A percentile compares a stretch with the other conserved stretches of the same genome.
These are phyloP conservation scores for Clonostachys byssicola DNA, from an alignment of 2,329 filamentous ascomycete genomes.

Conservation along the genomic window DNA sequence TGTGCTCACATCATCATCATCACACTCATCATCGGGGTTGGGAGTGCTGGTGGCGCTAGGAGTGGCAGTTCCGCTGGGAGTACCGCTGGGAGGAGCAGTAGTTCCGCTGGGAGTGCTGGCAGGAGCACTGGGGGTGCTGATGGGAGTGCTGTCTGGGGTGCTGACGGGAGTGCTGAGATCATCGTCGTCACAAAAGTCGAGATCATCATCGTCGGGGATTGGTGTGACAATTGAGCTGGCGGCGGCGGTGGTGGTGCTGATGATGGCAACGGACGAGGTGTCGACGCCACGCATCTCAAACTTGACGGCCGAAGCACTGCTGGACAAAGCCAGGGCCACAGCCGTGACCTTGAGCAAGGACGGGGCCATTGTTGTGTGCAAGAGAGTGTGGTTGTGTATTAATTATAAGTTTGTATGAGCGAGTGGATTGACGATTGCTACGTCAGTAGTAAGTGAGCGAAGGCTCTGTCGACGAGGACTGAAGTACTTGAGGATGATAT, in stretches of 20 bases:
- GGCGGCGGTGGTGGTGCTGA: slow-evolving; percentile 2
- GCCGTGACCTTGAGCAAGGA: slow-evolving; percentile 1
- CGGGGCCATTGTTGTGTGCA: slow-evolving; percentile 1
- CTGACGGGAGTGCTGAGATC: slow-evolving; percentile 21
- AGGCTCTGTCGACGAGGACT: slow-evolving; percentile 1
- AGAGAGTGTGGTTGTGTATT: not conserved
- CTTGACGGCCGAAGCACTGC: not conserved
- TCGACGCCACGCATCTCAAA: not conserved
- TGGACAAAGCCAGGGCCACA: slow-evolving; percentile 4
- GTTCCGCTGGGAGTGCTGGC: slow-evolving; percentile 3
- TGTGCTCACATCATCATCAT: too few relatives aligned
- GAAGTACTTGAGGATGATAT: slow-evolving; percentile 1
- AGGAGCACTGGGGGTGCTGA: slow-evolving; percentile 31
- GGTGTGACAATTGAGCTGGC: not conserved
- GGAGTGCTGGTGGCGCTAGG: not conserved
- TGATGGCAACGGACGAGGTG: not conserved
- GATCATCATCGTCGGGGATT: slow-evolving; percentile 3
- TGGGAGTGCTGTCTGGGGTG: slow-evolving; percentile 31
- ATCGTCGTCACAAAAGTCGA: not conserved
- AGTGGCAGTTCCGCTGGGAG: not conserved
- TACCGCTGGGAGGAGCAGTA: not conserved
- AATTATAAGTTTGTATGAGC: not conserved
- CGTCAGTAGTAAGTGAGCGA: not conserved
- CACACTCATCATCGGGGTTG: not conserved
- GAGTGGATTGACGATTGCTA: not conserved